Conservation (phyloP, 306 rosid species). For the Dryas drummondii region DNA sequence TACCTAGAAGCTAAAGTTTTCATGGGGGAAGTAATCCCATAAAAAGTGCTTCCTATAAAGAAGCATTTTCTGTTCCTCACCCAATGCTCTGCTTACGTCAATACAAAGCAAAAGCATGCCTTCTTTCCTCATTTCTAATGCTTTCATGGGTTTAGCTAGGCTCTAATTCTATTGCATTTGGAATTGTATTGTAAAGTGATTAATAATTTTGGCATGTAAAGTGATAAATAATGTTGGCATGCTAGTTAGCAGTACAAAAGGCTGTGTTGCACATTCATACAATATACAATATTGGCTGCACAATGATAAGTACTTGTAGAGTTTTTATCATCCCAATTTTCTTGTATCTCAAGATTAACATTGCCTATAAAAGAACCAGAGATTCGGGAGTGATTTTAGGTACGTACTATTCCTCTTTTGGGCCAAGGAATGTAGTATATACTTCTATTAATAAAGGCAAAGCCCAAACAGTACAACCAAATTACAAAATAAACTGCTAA, state of each 20-base stretch:
- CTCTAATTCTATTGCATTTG: too few relatives aligned
- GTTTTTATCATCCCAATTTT: not conserved
- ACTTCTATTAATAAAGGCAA: too few relatives aligned
- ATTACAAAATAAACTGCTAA: too few relatives aligned
- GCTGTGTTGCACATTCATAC: not conserved
- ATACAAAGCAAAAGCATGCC: conserved; percentile 41
- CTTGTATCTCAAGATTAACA: not conserved
- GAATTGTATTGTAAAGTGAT: too few relatives aligned
- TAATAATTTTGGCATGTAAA: too few relatives aligned
- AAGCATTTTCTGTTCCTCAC: conserved; percentile 21
- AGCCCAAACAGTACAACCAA: too few relatives aligned
- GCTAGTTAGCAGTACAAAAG: conserved; percentile 10
- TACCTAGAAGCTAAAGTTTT: not conserved
- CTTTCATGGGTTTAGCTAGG: too few relatives aligned
- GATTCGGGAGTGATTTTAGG: too few relatives aligned
- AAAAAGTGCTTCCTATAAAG: conserved; percentile 32
- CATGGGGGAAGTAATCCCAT: conserved; percentile 38
- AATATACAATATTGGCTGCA: not conserved
- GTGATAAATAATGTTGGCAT: not conserved
- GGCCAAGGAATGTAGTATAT: too few relatives aligned
- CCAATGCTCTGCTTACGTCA: conserved; percentile 37
- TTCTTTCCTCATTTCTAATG: not conserved
- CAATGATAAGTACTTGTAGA: not conserved
- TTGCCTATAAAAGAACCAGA: too few relatives aligned
- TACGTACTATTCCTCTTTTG: too few relatives aligned